phyloP scores from a whole-genome alignment of 148 eudicot species.

The Rhododendron kiyosumense region DNA sequence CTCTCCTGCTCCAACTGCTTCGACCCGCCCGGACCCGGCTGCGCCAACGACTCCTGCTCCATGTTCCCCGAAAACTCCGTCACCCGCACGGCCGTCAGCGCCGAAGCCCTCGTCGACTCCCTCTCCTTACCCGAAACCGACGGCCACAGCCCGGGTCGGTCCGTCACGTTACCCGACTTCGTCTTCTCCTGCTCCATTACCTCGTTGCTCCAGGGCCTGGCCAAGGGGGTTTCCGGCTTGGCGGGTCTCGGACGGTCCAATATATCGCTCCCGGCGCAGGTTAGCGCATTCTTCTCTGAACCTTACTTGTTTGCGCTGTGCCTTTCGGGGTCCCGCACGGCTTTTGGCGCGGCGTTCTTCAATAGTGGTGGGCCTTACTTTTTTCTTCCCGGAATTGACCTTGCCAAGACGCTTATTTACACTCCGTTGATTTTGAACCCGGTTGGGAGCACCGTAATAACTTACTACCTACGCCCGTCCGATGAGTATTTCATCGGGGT shows the following conservation, averaged over 20 bases:
- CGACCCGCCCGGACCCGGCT: slow-evolving; percentile 12
- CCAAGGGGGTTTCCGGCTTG: slow-evolving; percentile 22
- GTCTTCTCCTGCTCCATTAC: slow-evolving; percentile 25
- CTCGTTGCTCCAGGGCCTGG: slow-evolving; percentile 19
- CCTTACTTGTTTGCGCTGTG: slow-evolving; percentile 35
- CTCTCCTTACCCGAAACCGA: slow-evolving; percentile 22
- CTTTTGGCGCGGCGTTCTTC: slow-evolving; percentile 28
- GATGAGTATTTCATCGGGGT: slow-evolving; percentile 30
- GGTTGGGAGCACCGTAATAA: slow-evolving; percentile 10
- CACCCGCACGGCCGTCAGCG: not conserved
- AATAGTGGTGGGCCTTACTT: slow-evolving; percentile 29
- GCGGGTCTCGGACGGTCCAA: slow-evolving; percentile 32
- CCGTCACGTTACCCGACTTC: slow-evolving; percentile 10
- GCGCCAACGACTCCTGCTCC: slow-evolving; percentile 24
- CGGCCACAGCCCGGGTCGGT: slow-evolving; percentile 21
- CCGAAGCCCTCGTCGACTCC: slow-evolving; percentile 17
- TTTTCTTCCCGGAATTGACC: slow-evolving; percentile 33
- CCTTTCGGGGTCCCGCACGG: slow-evolving; percentile 27
- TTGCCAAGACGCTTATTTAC: slow-evolving; percentile 27
- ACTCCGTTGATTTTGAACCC: slow-evolving; percentile 32
- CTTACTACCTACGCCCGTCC: slow-evolving; percentile 9
- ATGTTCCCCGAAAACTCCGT: slow-evolving; percentile 18
- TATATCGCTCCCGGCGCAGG: slow-evolving; percentile 28
- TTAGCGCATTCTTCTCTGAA: slow-evolving; percentile 1
- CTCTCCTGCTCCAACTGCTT: slow-evolving; percentile 19